Conservation (phyloP, 1,284 basidiomycete species). For the Vanrija pseudolonga region DNA sequence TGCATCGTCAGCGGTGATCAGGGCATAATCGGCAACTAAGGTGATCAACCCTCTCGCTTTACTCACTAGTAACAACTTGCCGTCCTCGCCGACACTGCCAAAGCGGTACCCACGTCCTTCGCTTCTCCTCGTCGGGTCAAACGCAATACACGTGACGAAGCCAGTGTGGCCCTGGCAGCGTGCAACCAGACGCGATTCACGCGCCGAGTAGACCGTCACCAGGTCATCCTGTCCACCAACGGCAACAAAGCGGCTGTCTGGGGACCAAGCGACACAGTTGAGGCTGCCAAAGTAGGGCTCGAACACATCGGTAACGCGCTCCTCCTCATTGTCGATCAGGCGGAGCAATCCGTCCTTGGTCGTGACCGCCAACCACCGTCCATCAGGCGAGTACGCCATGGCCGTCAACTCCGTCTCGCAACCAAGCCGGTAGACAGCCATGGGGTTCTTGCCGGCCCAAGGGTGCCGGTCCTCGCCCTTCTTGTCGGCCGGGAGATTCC, state of each 20-base stretch:
- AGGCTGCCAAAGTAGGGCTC: conserved; percentile 87
- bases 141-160: conserved; percentile 83
- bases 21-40: not conserved
- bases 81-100: conserved; percentile 89
- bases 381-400: conserved; percentile 85
- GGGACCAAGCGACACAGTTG: conserved; percentile 82
- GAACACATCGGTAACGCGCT: conserved; percentile 85
- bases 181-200: conserved; percentile 88
- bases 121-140: conserved; percentile 73
- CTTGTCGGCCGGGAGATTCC: conserved; percentile 28
- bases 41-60: not conserved
- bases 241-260: conserved; percentile 86
- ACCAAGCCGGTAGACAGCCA: conserved; percentile 44
- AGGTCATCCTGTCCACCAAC: conserved; percentile 93
- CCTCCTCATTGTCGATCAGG: conserved; percentile 77
- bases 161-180: conserved; percentile 95
- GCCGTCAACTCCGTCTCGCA: conserved; percentile 66
- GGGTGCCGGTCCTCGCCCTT: conserved; percentile 32
- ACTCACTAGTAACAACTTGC: conserved; percentile 77
- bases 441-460: conserved; percentile 48
- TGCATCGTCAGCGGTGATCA: not conserved
- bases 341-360: conserved; percentile 84
- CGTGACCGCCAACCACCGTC: conserved; percentile 76
- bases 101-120: conserved; percentile 86
- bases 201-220: conserved; percentile 84